Evolutionary conservation across 345 rosid genomes (phyloP).

Genomic region (Aquilaria yunnanensis): DNA sequence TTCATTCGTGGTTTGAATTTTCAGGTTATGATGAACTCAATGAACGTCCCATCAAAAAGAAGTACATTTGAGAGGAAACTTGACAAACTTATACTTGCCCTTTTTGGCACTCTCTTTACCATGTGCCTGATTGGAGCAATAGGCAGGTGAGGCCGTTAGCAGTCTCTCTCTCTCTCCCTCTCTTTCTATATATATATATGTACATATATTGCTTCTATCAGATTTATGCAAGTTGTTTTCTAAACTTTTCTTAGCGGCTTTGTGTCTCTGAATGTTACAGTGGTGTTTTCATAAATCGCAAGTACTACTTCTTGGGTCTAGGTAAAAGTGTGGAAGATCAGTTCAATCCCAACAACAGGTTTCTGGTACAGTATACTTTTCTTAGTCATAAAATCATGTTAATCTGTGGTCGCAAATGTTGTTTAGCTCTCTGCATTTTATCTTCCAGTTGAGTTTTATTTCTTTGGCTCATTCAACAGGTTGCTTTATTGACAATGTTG

Average conservation of each 20-base stretch:
- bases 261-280: slow-evolving; percentile 45
- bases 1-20: slow-evolving; percentile 13
- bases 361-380: slow-evolving; percentile 49
- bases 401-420: slow-evolving; percentile 3
- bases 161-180: neutral
- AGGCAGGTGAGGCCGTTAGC: slow-evolving; percentile 54
- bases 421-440: slow-evolving; percentile 4
- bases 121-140: slow-evolving; percentile 94
- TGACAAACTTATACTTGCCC: slow-evolving; percentile 91
- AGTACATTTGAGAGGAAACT: slow-evolving; percentile 99
- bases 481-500: slow-evolving; percentile 65
- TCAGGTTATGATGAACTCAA: slow-evolving; percentile 99
- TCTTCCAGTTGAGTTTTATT: slow-evolving; percentile 2
- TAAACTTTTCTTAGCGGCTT: slow-evolving; percentile 6
- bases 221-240: slow-evolving; percentile 5
- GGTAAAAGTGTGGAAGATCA: slow-evolving; percentile 30
- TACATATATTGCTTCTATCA: slow-evolving; percentile 8
- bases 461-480: slow-evolving; percentile 45
- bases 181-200: no score
- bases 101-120: slow-evolving; percentile 73
- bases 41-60: slow-evolving; percentile 99
- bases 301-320: slow-evolving; percentile 69
- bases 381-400: neutral
- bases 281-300: slow-evolving; percentile 70
- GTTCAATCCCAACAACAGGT: slow-evolving; percentile 69